Evolutionary conservation across 257 asterid species (phyloP).

Genomic region (Scutellaria baicalensis): DNA sequence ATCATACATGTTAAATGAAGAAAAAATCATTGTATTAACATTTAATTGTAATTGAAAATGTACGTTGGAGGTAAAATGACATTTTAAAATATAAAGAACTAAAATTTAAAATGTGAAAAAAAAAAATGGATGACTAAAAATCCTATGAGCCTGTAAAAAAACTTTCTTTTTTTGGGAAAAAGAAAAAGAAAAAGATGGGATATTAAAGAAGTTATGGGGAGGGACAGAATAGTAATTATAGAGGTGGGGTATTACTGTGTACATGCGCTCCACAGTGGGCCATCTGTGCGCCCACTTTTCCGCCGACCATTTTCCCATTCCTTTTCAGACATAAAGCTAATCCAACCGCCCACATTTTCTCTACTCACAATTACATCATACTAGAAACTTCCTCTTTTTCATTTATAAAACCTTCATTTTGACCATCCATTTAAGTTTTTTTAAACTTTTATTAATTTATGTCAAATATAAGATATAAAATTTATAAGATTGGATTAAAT

Average conservation of each 20-base stretch:
- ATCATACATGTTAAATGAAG: too few species aligned
- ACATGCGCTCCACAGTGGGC: constrained; percentile 36
- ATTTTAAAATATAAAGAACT: too few species aligned
- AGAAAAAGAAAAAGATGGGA: background rate
- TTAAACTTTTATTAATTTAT: too few species aligned
- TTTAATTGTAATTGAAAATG: too few species aligned
- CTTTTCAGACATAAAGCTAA: background rate
- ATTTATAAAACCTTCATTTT: background rate
- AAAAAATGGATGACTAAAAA: too few species aligned
- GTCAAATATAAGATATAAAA: too few species aligned
- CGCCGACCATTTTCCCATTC: constrained; percentile 33
- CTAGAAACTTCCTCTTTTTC: background rate
- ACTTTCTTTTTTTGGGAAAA: too few species aligned
- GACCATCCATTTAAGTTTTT: background rate
- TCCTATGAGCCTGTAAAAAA: too few species aligned
- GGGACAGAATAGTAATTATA: background rate
- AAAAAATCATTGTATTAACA: too few species aligned
- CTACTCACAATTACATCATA: background rate
- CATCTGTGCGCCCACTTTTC: constrained; percentile 19
- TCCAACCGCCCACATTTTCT: constrained; percentile 9
- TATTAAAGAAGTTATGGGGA: background rate
- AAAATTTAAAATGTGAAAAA: too few species aligned
- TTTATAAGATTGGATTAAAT: too few species aligned
- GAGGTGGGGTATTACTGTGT: constrained; percentile 15
- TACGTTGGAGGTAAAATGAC: too few species aligned